Evolutionary conservation across 257 asterid genomes (phyloP).

Genomic region (Solanum paucissectum): DNA sequence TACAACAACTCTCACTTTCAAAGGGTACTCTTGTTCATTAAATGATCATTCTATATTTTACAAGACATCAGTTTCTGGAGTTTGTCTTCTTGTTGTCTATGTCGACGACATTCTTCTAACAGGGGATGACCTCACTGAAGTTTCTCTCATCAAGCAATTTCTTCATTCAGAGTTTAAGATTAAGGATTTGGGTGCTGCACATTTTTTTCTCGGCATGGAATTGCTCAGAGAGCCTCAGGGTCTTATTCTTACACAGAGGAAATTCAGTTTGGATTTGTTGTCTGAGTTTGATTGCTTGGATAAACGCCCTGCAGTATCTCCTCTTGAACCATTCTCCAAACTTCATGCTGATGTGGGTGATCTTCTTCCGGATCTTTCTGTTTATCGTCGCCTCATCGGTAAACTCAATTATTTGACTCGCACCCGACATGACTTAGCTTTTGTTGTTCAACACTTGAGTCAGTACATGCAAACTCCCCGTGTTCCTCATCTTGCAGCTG

Average conservation of each 20-base stretch:
- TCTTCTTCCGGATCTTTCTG: not conserved
- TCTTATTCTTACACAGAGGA: not conserved
- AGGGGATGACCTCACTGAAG: not conserved
- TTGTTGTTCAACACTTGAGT: not conserved
- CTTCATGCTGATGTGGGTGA: not conserved
- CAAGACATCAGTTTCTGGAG: not conserved
- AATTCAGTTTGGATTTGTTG: not conserved
- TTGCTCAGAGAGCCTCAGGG: not conserved
- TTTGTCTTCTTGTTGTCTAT: not conserved
- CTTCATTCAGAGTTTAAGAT: not conserved
- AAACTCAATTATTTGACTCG: not conserved
- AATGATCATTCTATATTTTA: not conserved
- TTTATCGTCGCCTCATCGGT: not conserved
- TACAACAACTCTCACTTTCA: not conserved
- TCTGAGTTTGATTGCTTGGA: not conserved
- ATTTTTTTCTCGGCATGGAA: not conserved
- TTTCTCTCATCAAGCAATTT: not conserved
- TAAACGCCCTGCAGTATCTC: not conserved
- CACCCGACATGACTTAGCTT: not conserved
- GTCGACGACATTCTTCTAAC: not conserved
- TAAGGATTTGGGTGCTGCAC: not conserved
- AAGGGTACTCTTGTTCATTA: not conserved
- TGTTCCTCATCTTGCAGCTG: not conserved
- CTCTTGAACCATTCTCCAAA: not conserved
- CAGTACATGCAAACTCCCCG: not conserved